Conservation (phyloP, 768 basidiomycete species). For the Lentinula aciculospora region DNA sequence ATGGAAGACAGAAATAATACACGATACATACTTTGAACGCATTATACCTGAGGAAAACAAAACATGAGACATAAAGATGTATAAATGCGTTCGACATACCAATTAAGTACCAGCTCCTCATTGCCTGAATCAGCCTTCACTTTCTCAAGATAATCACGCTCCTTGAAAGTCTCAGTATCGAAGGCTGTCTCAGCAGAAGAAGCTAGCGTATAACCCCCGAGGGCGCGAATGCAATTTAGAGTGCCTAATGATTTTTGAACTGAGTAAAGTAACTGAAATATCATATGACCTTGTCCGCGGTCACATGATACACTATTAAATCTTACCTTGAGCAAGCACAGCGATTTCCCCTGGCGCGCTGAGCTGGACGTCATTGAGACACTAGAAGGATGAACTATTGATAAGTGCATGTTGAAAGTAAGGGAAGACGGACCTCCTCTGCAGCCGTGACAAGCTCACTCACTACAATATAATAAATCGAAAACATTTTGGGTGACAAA, state of each 20-base stretch:
- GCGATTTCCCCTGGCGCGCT: conserved; percentile 53
- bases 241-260: conserved; percentile 28
- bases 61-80: neutral
- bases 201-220: conserved; percentile 54
- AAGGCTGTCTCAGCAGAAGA: conserved; percentile 47
- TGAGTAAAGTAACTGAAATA: neutral
- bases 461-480: conserved; percentile 28
- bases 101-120: conserved; percentile 48
- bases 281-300: neutral
- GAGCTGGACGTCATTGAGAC: conserved; percentile 46
- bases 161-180: conserved; percentile 55
- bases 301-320: neutral
- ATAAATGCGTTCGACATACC: conserved; percentile 30
- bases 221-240: conserved; percentile 58
- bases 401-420: neutral
- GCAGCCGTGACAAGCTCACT: conserved; percentile 50
- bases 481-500: neutral
- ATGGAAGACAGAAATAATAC: neutral
- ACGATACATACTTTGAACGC: conserved; percentile 47
- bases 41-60: conserved; percentile 42
- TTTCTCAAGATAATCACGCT: conserved; percentile 43
- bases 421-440: conserved; percentile 47
- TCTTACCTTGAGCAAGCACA: conserved; percentile 48
- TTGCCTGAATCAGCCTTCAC: conserved; percentile 42
- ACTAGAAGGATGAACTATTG: conserved; percentile 26